Base-by-base conservation (phyloP, 345 rosid genomes). In the Eucalyptus curtisii region DNA sequence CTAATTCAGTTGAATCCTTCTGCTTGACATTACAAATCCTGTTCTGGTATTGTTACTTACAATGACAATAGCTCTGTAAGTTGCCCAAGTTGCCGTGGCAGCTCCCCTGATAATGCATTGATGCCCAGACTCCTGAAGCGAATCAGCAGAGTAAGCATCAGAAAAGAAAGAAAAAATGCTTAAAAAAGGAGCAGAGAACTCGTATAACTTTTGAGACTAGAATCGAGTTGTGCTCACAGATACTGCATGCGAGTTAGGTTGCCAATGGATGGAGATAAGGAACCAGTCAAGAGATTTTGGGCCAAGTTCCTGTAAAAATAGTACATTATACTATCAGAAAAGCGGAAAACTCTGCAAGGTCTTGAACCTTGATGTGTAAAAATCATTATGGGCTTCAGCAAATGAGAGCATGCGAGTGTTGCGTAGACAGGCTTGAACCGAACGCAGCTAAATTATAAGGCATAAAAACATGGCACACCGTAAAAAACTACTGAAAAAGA, bases 31-130 rank as follows among this genome's bases (percentile, higher is more conserved):
- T n/a, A 7, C 25, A 37, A 52, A 31, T 44, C 13, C 47, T 49
- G 42, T 22, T 6, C 14, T 31, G 7, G 3, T 22, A 55, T 12
- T 0, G 59, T 76, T 88, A 90, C 96, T 93, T 94, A 95, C 98
- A 96, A 61, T 53, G 22, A 76, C 87, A 86, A 64, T 81, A 95
- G 90, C 79, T 95, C 94, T 11, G 94, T 90, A 71, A 95, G 97
- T 89, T 87, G 44, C 49, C 98, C 97, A 48, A 96, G 91, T 91
- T 95, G 97, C 86, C 88, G 92, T 17, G 97, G 98, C 86, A 96
- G 89, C 89, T 95, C 95, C 86, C 97, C 98, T 30, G 95, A 94
- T 80, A 95, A 85, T 2, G 95, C 90, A 93, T 96, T 95, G 55
- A 90, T 91, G 86, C 94, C 97, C 87, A 96, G 8, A 88, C 30